These are phyloP conservation scores for Colletotrichum tofieldiae DNA, from an alignment of 2,329 filamentous ascomycete species.

Conservation along the genomic window DNA sequence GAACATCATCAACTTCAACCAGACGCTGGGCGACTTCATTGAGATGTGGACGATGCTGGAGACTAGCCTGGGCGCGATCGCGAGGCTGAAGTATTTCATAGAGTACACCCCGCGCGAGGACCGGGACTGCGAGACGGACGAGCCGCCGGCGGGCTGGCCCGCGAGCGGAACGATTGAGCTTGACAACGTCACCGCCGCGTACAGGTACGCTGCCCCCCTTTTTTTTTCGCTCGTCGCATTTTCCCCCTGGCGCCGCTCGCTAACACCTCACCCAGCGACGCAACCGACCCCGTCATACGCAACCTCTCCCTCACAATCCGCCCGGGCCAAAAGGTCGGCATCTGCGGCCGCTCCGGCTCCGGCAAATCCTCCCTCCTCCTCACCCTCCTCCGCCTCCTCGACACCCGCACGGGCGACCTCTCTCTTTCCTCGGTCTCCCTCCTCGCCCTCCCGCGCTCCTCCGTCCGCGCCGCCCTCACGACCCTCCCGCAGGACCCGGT, in stretches of 20 bases:
- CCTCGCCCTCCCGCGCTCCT: constrained; percentile 56
- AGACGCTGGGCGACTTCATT: constrained; percentile 52
- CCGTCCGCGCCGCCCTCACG: constrained; percentile 60
- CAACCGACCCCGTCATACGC: constrained; percentile 37
- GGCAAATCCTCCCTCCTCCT: constrained; percentile 67
- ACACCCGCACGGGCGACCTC: constrained; percentile 55
- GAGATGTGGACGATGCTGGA: constrained; percentile 56
- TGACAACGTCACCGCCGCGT: constrained; percentile 47
- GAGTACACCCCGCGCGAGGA: constrained; percentile 50
- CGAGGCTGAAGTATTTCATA: constrained; percentile 51
- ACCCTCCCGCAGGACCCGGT: constrained; percentile 66
- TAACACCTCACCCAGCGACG: constrained; percentile 38
- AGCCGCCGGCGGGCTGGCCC: constrained; percentile 48
- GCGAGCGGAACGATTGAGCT: constrained; percentile 48
- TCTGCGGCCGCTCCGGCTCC: constrained; percentile 68
- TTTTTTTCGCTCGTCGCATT: constrained; percentile 30
- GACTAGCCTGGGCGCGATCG: constrained; percentile 54
- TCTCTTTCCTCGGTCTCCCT: constrained; percentile 62
- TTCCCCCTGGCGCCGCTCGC: not conserved
- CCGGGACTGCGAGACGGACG: constrained; percentile 16
- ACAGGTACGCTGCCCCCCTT: constrained; percentile 43
- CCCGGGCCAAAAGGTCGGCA: constrained; percentile 63
- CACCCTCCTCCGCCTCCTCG: constrained; percentile 64
- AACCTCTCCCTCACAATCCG: constrained; percentile 45
- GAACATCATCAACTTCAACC: constrained; percentile 49